A percentile compares a stretch with the other conserved stretches of the same genome.
Evolutionary conservation across 2,329 filamentous ascomycete genomes (phyloP).

Genomic region (Stemphylium beticola): DNA sequence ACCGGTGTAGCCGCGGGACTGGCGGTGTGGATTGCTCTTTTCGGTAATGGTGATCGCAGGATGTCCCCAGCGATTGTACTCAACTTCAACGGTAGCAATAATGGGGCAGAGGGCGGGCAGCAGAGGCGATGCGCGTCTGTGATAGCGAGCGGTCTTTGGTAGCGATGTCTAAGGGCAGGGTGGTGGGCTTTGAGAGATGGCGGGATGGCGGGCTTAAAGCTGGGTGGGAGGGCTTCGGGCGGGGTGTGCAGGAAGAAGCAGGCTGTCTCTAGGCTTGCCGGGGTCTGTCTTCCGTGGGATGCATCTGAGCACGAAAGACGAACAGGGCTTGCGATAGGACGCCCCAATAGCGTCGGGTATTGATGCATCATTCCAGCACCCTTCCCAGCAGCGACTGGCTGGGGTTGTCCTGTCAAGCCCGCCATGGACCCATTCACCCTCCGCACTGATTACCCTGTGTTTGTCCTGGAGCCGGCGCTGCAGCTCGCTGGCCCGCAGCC

Average conservation of each 20-base stretch:
- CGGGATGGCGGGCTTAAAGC: conserved; percentile 36
- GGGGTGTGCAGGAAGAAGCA: conserved; percentile 18
- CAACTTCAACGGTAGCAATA: conserved; percentile 7
- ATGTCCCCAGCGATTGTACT: conserved; percentile 19
- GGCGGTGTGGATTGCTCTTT: conserved; percentile 49
- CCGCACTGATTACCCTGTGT: conserved; percentile 19
- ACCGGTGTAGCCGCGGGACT: conserved; percentile 48
- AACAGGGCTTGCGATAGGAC: conserved; percentile 35
- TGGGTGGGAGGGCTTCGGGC: conserved; percentile 14
- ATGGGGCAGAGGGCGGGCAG: conserved; percentile 13
- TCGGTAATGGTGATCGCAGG: conserved; percentile 38
- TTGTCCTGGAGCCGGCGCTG: conserved; percentile 22
- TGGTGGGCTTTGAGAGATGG: conserved; percentile 23
- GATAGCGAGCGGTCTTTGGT: conserved; percentile 12
- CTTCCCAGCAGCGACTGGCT: conserved; percentile 33
- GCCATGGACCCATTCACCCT: conserved; percentile 22
- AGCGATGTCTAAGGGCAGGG: neutral
- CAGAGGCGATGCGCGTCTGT: conserved; percentile 12
- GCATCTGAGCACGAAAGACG: conserved; percentile 26
- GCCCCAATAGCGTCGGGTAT: conserved; percentile 45
- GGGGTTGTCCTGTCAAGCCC: conserved; percentile 18
- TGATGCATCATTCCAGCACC: conserved; percentile 35
- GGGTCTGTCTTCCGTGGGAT: conserved; percentile 30
- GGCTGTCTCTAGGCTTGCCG: conserved; percentile 9
- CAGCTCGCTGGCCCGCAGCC: conserved; percentile 13